Base-by-base conservation (phyloP, 2,329 filamentous ascomycete species). In the Neonectria faginata region DNA sequence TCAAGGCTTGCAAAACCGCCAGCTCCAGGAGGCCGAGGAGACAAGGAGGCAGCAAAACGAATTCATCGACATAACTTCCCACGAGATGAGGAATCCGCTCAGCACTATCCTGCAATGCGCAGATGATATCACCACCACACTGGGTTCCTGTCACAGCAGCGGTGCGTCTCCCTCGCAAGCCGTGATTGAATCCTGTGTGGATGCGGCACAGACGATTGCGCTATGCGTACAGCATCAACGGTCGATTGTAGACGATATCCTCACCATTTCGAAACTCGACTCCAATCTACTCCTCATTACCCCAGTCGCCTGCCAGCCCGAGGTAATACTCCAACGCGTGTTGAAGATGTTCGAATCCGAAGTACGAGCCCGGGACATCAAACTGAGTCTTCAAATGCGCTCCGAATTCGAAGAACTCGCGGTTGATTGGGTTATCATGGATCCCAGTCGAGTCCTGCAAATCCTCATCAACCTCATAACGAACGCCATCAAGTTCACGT, bases 401-500 rank as follows among this genome's bases (percentile, higher is more conserved):
- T 70, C 83, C 2, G 89, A 88, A 0, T 90, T 89, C 68, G 77
- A 79, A 1, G 77, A 83, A 0, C 78, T 89, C 1, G 78, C 79
- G 89, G 85, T 60, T 27, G 86, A 90, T 20, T 92, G 89, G 84
- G 87, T 93, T 2, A 77, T 81, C 6, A 79, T 92, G 45, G 92
- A 94, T 74, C 89, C 92, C 0, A 90, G 89, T 11, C 85, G 92
- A 10, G 87, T 94, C 44, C 84, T 91, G n/a, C 92, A 94, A 76
- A 89, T 94, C 0, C 81, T 94, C 1, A 92, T 94, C 73, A 94
- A 94, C 70, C 83, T 94, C 1, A 86, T 91, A 22, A 92, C 91
- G 2, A 94, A 94, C 70, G 90, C 91, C 0, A 91, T 94, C 76
- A 94, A 94, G 70, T 94, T 94, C 74, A 94, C 92, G 12, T 74